Percentiles rank a stretch among this genome's conserved stretches.
phyloP scores from a whole-genome alignment of 257 asterid species.

The Solanum commersonii region DNA sequence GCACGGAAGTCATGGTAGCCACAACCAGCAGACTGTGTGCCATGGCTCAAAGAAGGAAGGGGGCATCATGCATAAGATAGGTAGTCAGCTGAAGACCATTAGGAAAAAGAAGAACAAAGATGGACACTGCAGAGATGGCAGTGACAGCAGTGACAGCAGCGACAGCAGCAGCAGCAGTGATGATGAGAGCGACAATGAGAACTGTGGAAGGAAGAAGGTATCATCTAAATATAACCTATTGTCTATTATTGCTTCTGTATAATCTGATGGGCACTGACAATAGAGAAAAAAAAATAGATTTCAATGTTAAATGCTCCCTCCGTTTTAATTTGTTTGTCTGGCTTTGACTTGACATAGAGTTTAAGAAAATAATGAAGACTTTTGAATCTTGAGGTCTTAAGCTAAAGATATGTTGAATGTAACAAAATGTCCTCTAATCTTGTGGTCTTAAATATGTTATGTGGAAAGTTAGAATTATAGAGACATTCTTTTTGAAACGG shows the following conservation, averaged over 20 bases:
- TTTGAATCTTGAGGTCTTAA: background rate
- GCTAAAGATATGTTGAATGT: too few relatives aligned
- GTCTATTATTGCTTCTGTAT: background rate
- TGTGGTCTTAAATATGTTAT: too few relatives aligned
- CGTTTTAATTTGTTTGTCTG: background rate
- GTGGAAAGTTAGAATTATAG: background rate
- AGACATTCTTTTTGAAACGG: background rate
- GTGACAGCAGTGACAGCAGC: background rate
- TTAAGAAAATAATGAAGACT: background rate
- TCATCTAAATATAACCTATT: background rate
- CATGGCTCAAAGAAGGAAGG: constrained; percentile 6
- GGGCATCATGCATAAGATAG: background rate
- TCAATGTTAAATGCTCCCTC: background rate
- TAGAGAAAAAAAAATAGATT: background rate
- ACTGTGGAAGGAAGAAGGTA: background rate
- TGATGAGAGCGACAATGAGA: constrained; percentile 5
- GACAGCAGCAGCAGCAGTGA: constrained; percentile 2
- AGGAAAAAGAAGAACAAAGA: constrained; percentile 5
- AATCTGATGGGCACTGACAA: background rate
- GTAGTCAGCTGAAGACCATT: background rate
- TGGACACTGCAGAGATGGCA: background rate
- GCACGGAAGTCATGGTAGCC: background rate
- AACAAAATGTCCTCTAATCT: background rate
- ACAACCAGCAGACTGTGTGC: background rate
- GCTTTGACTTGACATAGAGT: background rate